Base-by-base conservation (phyloP, 306 rosid genomes). In the Inga laurina region DNA sequence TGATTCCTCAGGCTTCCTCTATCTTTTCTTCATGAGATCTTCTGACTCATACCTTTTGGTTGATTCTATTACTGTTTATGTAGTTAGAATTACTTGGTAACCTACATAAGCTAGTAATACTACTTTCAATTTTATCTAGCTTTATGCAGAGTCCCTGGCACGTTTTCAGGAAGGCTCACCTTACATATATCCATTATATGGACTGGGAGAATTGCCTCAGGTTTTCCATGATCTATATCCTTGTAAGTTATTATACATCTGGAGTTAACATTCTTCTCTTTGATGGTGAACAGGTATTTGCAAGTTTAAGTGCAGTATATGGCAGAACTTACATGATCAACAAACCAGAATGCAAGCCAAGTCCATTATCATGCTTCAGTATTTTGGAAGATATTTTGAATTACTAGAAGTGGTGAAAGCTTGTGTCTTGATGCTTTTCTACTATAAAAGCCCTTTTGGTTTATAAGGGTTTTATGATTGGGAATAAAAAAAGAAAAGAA, bases 161-260 rank as follows among this genome's bases (percentile, higher is more conserved):
- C 94, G 97, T 34, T 91, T 93, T 86, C 94, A 93, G 88, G 97
- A 96, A 68, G 96, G 94, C n/a, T 93, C 97, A 79, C 96, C 97
- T 30, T 93, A 93, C 82, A 91, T 93, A 87, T 93, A 93, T 90
- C 96, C 97, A 51, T 85, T 93, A 22, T 93, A 93, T 79, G 96
- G 97, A 62, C 85, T 93, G 71, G 97, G 97, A 86, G 97, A 93
- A 85, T 74, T 93, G 85, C 94, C 96, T 86, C 94, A 91, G 96
- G 95, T 90, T 85, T 81, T 73, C 56, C 32, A 65, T 81, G 49
- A 61, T 81, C 70, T 79, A 44, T 85, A 75, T 35, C 70, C 69
- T 67, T 72, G 49, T 34, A 78, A 75, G 73, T 74, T 64, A 10
- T 77, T 39, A 19, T 12, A 64, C 70, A 30, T 76, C 15, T 21